Evolutionary conservation across 129 eudicot genomes (phyloP).

Genomic region (Kitagawia praeruptora): DNA sequence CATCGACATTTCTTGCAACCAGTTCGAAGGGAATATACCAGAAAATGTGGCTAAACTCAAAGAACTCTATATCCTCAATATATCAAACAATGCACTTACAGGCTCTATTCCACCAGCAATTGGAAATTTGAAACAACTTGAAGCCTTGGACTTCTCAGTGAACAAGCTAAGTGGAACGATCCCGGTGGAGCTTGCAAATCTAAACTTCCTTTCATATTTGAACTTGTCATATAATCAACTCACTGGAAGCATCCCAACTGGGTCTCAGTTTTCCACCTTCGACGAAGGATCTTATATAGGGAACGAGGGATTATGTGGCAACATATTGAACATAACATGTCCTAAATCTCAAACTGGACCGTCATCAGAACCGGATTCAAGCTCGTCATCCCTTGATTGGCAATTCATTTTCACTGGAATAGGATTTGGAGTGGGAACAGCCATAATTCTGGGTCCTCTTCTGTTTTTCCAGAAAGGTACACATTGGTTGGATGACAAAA

Average conservation of each 20-base stretch:
- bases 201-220: slow-evolving; percentile 37
- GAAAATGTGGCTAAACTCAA: slow-evolving; percentile 32
- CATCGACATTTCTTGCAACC: slow-evolving; percentile 51
- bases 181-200: slow-evolving; percentile 28
- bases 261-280: slow-evolving; percentile 41
- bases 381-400: slow-evolving; percentile 31
- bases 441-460: slow-evolving; percentile 44
- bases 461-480: slow-evolving; percentile 35
- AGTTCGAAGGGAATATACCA: slow-evolving; percentile 48
- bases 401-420: slow-evolving; percentile 53
- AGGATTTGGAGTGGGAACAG: slow-evolving; percentile 69
- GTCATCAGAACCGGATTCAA: slow-evolving; percentile 10
- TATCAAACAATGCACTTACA: slow-evolving; percentile 42
- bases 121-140: slow-evolving; percentile 44
- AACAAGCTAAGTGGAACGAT: slow-evolving; percentile 50
- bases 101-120: slow-evolving; percentile 54
- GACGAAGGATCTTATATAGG: slow-evolving; percentile 29
- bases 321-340: slow-evolving; percentile 40
- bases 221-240: slow-evolving; percentile 51
- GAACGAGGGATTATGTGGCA: slow-evolving; percentile 57
- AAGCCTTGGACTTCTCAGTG: slow-evolving; percentile 56
- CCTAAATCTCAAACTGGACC: background rate
- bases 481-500: slow-evolving; percentile 26
- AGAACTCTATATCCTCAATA: slow-evolving; percentile 39
- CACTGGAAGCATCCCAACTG: slow-evolving; percentile 37